Percentiles rank a stretch among this genome's conserved stretches.
Evolutionary conservation across 2,329 filamentous ascomycete genomes (phyloP).

Genomic region (Venturia pyrina): DNA sequence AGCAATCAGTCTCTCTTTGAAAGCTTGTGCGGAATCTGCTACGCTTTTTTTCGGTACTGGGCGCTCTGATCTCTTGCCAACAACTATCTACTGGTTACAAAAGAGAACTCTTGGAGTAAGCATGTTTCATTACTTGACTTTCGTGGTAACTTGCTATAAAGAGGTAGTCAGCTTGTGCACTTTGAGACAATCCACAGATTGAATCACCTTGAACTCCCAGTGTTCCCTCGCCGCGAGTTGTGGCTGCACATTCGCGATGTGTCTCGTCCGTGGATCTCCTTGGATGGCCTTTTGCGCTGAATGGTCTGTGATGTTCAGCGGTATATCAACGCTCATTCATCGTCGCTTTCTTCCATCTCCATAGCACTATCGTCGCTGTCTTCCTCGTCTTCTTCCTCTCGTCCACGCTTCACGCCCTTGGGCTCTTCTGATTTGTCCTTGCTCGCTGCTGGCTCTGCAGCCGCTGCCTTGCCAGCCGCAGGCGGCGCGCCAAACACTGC

Average conservation of each 20-base stretch:
- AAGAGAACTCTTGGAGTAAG: not conserved
- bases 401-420: conserved; percentile 6
- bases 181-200: not conserved
- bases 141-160: not conserved
- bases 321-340: not conserved
- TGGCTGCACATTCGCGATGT: not conserved
- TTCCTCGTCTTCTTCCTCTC: conserved; percentile 11
- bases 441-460: not conserved
- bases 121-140: not conserved
- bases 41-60: not conserved
- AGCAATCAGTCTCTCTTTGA: not conserved
- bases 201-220: not conserved
- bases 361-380: conserved; percentile 9
- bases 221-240: not conserved
- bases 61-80: not conserved
- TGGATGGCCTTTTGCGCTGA: not conserved
- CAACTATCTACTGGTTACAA: not conserved
- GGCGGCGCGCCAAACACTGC: conserved; percentile 11
- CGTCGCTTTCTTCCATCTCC: conserved; percentile 12
- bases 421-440: conserved; percentile 8
- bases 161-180: conserved; percentile 1
- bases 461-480: conserved; percentile 3
- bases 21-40: not conserved
- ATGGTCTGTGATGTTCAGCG: not conserved
- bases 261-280: not conserved